These are phyloP conservation scores for Pythium sp. DNA, from an alignment of 352 stramenopile species.

Conservation along the genomic window DNA sequence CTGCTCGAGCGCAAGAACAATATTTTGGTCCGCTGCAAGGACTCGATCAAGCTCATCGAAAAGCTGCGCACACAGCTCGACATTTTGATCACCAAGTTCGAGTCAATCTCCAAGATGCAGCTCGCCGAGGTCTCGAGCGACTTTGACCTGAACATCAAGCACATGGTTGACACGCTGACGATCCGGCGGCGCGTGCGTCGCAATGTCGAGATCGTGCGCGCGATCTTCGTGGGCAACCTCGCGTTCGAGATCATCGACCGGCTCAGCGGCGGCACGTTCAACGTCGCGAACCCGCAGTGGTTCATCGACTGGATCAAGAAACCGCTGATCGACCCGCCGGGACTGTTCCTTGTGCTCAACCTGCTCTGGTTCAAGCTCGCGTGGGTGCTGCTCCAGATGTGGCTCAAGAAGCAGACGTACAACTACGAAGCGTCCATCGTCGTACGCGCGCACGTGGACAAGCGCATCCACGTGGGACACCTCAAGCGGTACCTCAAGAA, in stretches of 20 bases:
- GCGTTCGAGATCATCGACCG: conserved; percentile 95
- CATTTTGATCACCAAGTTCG: conserved; percentile 90
- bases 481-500: conserved; percentile 43
- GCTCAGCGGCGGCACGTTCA: conserved; percentile 90
- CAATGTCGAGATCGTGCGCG: conserved; percentile 86
- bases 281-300: conserved; percentile 87
- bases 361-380: conserved; percentile 62
- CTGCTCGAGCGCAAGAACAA: conserved; percentile 88
- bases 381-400: conserved; percentile 56
- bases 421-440: conserved; percentile 86
- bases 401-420: conserved; percentile 36
- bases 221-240: conserved; percentile 92
- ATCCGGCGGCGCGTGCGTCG: conserved; percentile 52
- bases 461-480: conserved; percentile 48
- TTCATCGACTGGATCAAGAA: conserved; percentile 74
- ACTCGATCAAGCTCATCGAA: conserved; percentile 95
- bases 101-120: conserved; percentile 87
- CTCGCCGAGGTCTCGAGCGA: conserved; percentile 85
- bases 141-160: conserved; percentile 88
- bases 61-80: conserved; percentile 91
- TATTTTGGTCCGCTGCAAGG: conserved; percentile 90
- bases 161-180: conserved; percentile 73
- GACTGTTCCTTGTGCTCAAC: conserved; percentile 83
- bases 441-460: conserved; percentile 77
- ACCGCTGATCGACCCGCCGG: conserved; percentile 51